Evolutionary conservation across 345 rosid genomes (phyloP).

Genomic region (Gossypium longicalyx): DNA sequence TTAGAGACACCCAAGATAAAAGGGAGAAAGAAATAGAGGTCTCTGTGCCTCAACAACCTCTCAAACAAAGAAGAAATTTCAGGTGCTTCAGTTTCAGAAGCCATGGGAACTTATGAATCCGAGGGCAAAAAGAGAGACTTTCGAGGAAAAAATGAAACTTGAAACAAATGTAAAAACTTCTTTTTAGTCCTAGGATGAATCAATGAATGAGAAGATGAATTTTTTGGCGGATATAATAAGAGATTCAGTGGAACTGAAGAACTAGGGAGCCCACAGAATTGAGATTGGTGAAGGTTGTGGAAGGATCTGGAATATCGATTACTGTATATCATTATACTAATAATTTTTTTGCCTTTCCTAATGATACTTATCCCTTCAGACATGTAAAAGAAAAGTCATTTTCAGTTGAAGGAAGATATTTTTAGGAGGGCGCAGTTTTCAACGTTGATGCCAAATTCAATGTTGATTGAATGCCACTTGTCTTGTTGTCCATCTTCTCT

Average conservation of each 20-base stretch:
- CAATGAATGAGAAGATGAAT: not conserved
- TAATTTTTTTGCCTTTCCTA: not conserved
- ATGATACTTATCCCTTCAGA: constrained; percentile 10
- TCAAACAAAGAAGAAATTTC: constrained; percentile 39
- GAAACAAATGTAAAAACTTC: too few relatives aligned
- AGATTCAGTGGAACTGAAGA: not conserved
- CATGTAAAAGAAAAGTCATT: not conserved
- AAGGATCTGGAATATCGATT: constrained; percentile 44
- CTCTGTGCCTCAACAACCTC: constrained; percentile 34
- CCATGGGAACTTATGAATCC: constrained; percentile 13
- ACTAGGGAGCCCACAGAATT: constrained; percentile 12
- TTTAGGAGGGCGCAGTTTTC: not conserved
- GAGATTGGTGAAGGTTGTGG: constrained; percentile 32
- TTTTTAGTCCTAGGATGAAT: not conserved
- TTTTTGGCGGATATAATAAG: not conserved
- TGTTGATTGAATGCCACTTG: not conserved
- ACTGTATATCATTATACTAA: not conserved
- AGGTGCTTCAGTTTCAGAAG: constrained; percentile 32
- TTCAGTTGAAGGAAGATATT: not conserved
- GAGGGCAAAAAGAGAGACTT: not conserved
- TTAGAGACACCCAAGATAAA: constrained; percentile 48
- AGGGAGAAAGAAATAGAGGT: constrained; percentile 40
- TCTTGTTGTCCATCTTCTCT: not conserved
- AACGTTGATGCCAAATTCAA: not conserved
- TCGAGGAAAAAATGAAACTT: not conserved